Conservation (phyloP, 352 stramenopile species). For the Pilasporangium apinafurcum region DNA sequence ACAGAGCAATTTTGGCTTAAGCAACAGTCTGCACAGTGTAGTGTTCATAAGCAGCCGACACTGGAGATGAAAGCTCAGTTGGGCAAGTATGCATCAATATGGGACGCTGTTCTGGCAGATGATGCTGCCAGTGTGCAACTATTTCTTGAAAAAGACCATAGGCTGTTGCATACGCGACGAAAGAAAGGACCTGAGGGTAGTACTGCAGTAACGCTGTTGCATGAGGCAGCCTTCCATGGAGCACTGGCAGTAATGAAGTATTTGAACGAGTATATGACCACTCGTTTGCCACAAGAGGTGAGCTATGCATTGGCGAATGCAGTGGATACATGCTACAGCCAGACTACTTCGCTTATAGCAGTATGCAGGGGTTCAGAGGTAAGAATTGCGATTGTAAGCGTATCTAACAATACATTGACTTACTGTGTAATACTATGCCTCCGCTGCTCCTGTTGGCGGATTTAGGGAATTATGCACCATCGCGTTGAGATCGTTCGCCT, state of each 20-base stretch:
- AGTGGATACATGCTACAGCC: constrained; percentile 41
- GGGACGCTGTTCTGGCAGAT: constrained; percentile 33
- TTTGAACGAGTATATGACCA: constrained; percentile 28
- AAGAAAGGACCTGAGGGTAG: constrained; percentile 7
- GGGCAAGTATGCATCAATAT: constrained; percentile 11
- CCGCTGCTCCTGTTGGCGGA: too few relatives aligned
- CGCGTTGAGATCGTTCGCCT: constrained; percentile 44
- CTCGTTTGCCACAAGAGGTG: constrained; percentile 19
- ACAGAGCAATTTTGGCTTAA: constrained; percentile 27
- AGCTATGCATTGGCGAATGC: constrained; percentile 24
- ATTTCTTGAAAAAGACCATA: constrained; percentile 20
- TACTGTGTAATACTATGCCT: too few relatives aligned
- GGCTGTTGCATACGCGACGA: constrained; percentile 24
- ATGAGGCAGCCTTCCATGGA: constrained; percentile 38
- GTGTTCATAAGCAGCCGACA: background rate
- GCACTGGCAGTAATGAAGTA: constrained; percentile 23
- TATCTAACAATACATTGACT: too few relatives aligned
- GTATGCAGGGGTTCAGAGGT: constrained; percentile 38
- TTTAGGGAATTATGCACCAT: constrained; percentile 25
- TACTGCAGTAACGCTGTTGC: constrained; percentile 31
- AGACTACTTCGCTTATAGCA: constrained; percentile 52
- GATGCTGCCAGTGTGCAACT: constrained; percentile 17
- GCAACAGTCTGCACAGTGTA: constrained; percentile 1
- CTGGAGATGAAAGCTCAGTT: background rate
- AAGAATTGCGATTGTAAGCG: too few relatives aligned